Base-by-base conservation (phyloP, 805 yeast genomes). In the Maudiozyma bulderi region DNA sequence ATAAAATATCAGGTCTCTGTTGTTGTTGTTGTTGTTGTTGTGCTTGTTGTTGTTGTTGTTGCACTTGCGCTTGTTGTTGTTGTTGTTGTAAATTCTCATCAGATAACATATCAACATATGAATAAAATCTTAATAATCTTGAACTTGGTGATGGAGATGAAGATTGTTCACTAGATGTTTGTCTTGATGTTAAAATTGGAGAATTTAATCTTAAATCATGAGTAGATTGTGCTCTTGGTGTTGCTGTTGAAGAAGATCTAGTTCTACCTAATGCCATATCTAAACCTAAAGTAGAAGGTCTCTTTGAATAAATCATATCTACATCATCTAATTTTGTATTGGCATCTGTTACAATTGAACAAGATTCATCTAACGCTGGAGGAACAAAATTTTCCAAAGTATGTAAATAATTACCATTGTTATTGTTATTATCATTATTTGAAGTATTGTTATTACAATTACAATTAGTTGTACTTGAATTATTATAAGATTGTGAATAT, bases 341-440 rank as follows among this genome's bases (percentile, higher is more conserved):
- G n/a, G 67, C 57, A 58, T 80, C 81, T 14, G 83, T 77, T 38
- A 81, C 74, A 40, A 85, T 72, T 52, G 83, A 78, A 26, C 82
- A 74, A 3, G 90, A 76, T 14, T 95, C 87, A 58, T 86, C 95
- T 56, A 87, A 70, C 10, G 86, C 86, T 1, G 96, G 90, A 2
- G 95, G 84, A 26, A 86, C 84, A 56, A 68, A 80, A 64, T 88
- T 85, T 63, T 86, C 86, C 39, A 66, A 57, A 13, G 70, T 70
- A 66, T 73, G 67, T 20, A 34, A 34, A 28, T 34, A 33, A 28
- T 43, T 33, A n/a, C 34, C 45, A 6, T 42, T 34, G 13, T 40
- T 14, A 15, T 38, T 14, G 8, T 7, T 14, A 6, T n/a, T 8
- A 20, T 43, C 20, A 43, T 15, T 30, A 30, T 14, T 29, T 14